Conservation (phyloP, 208 protist genomes). For the Angomonas deanei region DNA sequence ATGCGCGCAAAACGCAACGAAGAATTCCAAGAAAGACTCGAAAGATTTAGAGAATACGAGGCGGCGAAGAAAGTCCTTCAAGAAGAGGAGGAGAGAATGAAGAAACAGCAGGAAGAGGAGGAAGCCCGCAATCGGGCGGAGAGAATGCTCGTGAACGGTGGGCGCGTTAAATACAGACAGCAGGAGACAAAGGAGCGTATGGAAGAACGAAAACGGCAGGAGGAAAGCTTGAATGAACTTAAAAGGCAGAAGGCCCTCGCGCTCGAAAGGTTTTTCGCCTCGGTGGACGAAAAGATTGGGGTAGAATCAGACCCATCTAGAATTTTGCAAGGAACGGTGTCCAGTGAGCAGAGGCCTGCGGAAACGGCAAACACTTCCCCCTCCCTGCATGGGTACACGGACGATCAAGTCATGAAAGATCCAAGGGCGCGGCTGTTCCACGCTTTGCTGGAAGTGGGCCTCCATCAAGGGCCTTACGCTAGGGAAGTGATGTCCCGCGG, state of each 20-base stretch:
- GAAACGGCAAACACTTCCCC: neutral
- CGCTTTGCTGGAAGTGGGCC: constrained; percentile 61
- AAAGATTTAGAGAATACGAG: constrained; percentile 34
- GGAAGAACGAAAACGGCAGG: constrained; percentile 16
- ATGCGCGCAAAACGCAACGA: constrained; percentile 22
- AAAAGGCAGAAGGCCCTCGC: constrained; percentile 41
- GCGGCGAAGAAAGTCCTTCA: constrained; percentile 21
- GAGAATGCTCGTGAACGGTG: constrained; percentile 36
- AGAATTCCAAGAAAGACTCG: constrained; percentile 66
- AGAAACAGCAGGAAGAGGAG: constrained; percentile 23
- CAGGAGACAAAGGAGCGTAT: constrained; percentile 38
- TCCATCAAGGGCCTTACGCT: constrained; percentile 74
- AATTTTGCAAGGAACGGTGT: constrained; percentile 49
- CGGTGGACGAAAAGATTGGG: constrained; percentile 52
- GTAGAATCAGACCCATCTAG: constrained; percentile 54
- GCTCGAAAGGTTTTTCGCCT: constrained; percentile 63
- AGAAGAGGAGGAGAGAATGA: constrained; percentile 41
- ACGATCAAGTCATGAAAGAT: constrained; percentile 75
- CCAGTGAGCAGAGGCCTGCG: constrained; percentile 18
- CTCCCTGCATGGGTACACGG: constrained; percentile 41
- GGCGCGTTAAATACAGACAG: constrained; percentile 50
- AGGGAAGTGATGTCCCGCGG: constrained; percentile 59
- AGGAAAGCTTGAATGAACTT: constrained; percentile 39
- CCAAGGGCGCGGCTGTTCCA: constrained; percentile 76
- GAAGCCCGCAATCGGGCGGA: constrained; percentile 28